Conservation (phyloP, 345 rosid species). For the Draba incana region DNA sequence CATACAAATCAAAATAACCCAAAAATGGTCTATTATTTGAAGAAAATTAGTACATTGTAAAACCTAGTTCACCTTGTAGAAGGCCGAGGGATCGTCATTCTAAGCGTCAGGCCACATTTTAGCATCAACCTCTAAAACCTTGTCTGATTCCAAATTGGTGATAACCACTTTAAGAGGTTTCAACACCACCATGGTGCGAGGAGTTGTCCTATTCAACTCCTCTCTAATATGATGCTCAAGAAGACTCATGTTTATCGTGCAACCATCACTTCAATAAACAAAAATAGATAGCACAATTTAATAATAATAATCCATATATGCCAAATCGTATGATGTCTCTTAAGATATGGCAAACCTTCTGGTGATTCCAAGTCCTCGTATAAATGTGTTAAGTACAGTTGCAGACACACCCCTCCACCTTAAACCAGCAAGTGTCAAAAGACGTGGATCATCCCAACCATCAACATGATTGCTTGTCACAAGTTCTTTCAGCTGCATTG, state of each 20-base stretch:
- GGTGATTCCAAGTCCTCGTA: slow-evolving; percentile 91
- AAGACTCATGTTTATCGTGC: slow-evolving; percentile 77
- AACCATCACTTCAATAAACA: slow-evolving; percentile 68
- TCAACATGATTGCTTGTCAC: slow-evolving; percentile 87
- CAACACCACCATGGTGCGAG: slow-evolving; percentile 85
- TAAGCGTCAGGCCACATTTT: slow-evolving; percentile 94
- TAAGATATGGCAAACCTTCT: slow-evolving; percentile 62
- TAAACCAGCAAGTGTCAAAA: slow-evolving; percentile 94
- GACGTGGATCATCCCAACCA: slow-evolving; percentile 99
- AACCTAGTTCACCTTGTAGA: slow-evolving; percentile 73
- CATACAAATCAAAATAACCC: slow-evolving; percentile 26
- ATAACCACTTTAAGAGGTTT: slow-evolving; percentile 89
- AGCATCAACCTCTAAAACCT: slow-evolving; percentile 73
- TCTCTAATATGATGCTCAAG: slow-evolving; percentile 96
- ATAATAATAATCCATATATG: neutral
- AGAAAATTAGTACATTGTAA: neutral
- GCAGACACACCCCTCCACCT: slow-evolving; percentile 91
- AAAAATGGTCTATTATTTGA: neutral
- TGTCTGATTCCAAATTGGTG: slow-evolving; percentile 69
- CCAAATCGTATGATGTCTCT: neutral
- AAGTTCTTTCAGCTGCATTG: slow-evolving; percentile 71
- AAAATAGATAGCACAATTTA: slow-evolving; percentile 15
- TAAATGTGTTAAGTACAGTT: slow-evolving; percentile 82
- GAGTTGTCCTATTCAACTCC: slow-evolving; percentile 82
- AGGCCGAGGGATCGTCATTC: slow-evolving; percentile 64